Base-by-base conservation (phyloP, 495 filamentous ascomycete genomes). In the Talaromyces trachyspermus region DNA sequence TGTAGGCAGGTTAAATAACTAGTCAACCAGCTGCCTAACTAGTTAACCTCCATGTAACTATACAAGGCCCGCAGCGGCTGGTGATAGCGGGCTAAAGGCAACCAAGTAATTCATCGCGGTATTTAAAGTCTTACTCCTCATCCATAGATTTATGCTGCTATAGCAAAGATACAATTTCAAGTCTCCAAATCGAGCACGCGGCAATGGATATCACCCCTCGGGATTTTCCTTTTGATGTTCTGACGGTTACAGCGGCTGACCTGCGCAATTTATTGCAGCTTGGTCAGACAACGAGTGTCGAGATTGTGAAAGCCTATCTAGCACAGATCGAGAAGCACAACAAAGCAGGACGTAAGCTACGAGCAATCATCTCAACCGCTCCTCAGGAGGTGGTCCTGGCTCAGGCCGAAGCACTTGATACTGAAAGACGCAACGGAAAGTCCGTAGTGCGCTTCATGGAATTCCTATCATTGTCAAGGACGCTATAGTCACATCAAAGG, bases 221-320 rank as follows among this genome's bases (percentile, higher is more conserved):
- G n/a, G n/a, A n/a, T n/a, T n/a, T 36, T 36, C 12, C 43, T 24
- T 46, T 72, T 44, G 54, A 69, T 49, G 51, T 61, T 2, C 54
- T 74, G 8, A 63, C 59, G 23, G 58, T 60, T 7, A 72, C 67
- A 27, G 71, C 72, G 36, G 54, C 56, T 22, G 58, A 77, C 30
- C 63, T 76, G 47, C 63, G 68, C 44, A 48, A 59, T 12, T 56
- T 64, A 49, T 61, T 79, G 44, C 49, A 53, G 27, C 49, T 49
- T 6, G 57, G 58, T 4, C 58, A 54, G 23, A 51, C 75, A 19
- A 72, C 72, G 5, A 69, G 67, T 42, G 62, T 64, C 11, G 57
- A 73, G 36, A 61, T 78, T 24, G 60, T 77, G 2, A 52, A 66
- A 37, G 57, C 61, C 33, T 78, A 77, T 51, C 56, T 79, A 11